These are phyloP conservation scores for Stachybotrys echinatus DNA, from an alignment of 2,329 filamentous ascomycete species.

Conservation along the genomic window DNA sequence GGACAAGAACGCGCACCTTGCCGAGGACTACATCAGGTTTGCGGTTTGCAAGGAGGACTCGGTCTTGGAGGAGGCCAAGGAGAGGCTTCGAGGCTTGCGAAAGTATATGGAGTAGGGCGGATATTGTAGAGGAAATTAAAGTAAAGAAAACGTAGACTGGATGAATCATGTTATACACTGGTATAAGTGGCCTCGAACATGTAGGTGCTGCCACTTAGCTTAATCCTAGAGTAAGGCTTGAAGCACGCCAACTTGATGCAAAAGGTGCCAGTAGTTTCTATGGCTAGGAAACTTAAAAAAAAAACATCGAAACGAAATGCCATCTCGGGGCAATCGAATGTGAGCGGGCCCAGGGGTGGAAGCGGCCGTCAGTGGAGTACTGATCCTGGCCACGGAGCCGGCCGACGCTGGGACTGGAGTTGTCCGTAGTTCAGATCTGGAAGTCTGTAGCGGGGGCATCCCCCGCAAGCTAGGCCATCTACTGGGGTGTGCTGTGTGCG, in stretches of 20 bases:
- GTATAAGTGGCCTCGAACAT: too few species aligned
- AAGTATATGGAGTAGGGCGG: constrained; percentile 58
- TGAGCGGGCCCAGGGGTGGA: constrained; percentile 13
- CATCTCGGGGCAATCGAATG: too few species aligned
- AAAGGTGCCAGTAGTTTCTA: too few species aligned
- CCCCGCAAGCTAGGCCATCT: too few species aligned
- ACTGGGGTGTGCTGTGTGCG: too few species aligned
- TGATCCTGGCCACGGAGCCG: constrained; percentile 19
- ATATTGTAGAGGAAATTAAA: neutral
- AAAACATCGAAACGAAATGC: too few species aligned
- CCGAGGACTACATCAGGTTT: constrained; percentile 90
- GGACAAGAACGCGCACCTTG: constrained; percentile 72
- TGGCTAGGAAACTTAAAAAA: too few species aligned
- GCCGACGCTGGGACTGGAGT: constrained; percentile 12
- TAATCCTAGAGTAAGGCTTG: too few species aligned
- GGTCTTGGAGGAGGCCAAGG: constrained; percentile 74
- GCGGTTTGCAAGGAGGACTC: constrained; percentile 95
- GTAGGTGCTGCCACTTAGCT: too few species aligned
- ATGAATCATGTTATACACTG: neutral
- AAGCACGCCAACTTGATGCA: too few species aligned
- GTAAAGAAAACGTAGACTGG: neutral
- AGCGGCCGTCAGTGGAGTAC: constrained; percentile 18
- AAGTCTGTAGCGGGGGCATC: neutral
- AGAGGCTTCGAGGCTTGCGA: constrained; percentile 66
- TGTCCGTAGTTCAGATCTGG: neutral